phyloP scores from a whole-genome alignment of 371 early-diverging fungal genomes.

The Rhizopus arrhizus region DNA sequence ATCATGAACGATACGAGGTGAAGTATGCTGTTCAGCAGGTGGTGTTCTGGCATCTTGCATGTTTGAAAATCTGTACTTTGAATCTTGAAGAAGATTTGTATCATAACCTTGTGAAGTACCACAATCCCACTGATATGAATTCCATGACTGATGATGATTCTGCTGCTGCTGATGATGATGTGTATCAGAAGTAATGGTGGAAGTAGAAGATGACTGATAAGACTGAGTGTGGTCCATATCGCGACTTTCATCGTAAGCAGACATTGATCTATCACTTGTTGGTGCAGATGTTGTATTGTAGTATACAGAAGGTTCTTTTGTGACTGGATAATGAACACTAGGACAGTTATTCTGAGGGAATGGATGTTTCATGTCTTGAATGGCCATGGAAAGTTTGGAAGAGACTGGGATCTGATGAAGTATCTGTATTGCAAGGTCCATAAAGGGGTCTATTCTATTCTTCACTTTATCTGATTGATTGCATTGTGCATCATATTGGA shows the following conservation, averaged over 20 bases:
- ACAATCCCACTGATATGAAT: neutral
- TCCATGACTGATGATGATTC: neutral
- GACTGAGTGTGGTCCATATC: too few relatives aligned
- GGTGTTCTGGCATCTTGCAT: neutral
- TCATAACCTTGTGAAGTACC: neutral
- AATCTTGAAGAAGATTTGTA: neutral
- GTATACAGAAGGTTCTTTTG: neutral
- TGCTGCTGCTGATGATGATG: slow-evolving; percentile 4
- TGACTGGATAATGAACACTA: too few relatives aligned
- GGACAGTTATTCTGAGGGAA: too few relatives aligned
- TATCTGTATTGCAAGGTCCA: neutral
- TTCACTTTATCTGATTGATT: neutral
- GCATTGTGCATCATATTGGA: neutral
- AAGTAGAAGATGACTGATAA: neutral
- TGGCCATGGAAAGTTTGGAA: neutral
- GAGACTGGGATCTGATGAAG: neutral
- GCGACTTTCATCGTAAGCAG: neutral
- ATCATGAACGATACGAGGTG: neutral
- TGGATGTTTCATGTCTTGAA: neutral
- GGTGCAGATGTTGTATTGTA: neutral
- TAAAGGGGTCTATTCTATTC: neutral
- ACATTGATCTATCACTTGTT: neutral
- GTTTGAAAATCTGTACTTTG: neutral
- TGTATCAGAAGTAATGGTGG: too few relatives aligned
- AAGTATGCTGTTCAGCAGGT: neutral